Conservation (phyloP, 2,329 filamentous ascomycete genomes). For the Colletotrichum siamense region DNA sequence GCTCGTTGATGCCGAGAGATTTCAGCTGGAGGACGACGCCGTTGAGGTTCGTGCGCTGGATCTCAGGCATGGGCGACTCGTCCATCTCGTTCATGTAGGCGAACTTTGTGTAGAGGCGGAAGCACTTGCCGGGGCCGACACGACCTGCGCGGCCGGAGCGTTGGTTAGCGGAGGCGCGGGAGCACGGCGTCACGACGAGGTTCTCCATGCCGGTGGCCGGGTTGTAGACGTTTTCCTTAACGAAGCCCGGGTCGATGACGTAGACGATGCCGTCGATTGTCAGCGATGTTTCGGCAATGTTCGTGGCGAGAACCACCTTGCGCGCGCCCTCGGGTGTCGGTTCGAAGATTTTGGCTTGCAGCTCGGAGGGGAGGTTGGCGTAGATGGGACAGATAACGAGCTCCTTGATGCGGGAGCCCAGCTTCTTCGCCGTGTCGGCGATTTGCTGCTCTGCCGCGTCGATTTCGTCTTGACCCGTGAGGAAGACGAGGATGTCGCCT, state of each 20-base stretch:
- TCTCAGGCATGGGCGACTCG: constrained; percentile 90
- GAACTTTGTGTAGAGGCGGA: constrained; percentile 91
- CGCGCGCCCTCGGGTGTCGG: constrained; percentile 84
- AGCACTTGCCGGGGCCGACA: constrained; percentile 91
- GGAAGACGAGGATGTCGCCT: constrained; percentile 92
- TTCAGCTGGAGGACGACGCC: constrained; percentile 86
- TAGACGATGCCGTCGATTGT: constrained; percentile 97
- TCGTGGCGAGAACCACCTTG: constrained; percentile 93
- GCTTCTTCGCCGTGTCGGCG: constrained; percentile 83
- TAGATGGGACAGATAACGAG: constrained; percentile 94
- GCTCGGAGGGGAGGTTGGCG: constrained; percentile 86
- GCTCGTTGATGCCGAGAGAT: constrained; percentile 87
- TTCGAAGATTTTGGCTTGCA: constrained; percentile 94
- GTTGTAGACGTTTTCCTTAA: constrained; percentile 95
- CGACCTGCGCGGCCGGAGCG: constrained; percentile 91
- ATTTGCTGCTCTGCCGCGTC: constrained; percentile 86
- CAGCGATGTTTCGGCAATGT: constrained; percentile 94
- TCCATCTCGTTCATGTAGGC: constrained; percentile 95
- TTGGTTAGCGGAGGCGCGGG: constrained; percentile 90
- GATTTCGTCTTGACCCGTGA: constrained; percentile 97
- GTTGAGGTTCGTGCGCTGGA: constrained; percentile 88
- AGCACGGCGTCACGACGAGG: constrained; percentile 88
- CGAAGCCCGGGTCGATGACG: constrained; percentile 93
- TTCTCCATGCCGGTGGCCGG: constrained; percentile 92
- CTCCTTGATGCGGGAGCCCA: constrained; percentile 84